These are phyloP conservation scores for Gossypium mustelinum DNA, from an alignment of 345 rosid genomes.

Conservation along the genomic window DNA sequence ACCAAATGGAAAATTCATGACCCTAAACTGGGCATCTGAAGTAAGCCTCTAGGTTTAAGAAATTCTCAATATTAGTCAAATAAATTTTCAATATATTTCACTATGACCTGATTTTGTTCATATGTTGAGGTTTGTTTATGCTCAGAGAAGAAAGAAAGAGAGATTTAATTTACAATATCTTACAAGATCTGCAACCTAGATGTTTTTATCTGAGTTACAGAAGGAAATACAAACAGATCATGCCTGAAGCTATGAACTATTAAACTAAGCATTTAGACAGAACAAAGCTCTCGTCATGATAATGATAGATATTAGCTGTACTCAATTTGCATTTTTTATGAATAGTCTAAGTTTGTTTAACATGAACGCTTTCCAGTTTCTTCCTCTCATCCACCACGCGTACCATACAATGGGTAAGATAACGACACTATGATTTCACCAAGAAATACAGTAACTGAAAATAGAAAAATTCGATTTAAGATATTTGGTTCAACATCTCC, in stretches of 20 bases:
- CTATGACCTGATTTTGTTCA: neutral
- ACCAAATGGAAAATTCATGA: neutral
- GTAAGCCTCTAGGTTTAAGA: neutral
- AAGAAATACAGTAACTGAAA: neutral
- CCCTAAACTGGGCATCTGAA: neutral
- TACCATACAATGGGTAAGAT: neutral
- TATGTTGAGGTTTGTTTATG: neutral
- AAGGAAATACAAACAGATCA: neutral
- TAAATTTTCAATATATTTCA: neutral
- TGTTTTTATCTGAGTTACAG: neutral
- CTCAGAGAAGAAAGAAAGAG: neutral
- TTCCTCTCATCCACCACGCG: neutral
- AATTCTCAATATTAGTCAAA: neutral
- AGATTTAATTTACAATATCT: neutral
- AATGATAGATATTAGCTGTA: neutral
- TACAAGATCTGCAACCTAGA: neutral
- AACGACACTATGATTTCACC: neutral
- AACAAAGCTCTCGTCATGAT: neutral
- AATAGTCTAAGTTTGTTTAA: neutral
- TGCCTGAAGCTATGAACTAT: neutral
- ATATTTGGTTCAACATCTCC: neutral
- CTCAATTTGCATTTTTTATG: neutral
- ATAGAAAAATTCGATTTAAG: neutral
- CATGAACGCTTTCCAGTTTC: neutral
- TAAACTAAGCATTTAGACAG: neutral